Evolutionary conservation across 495 filamentous ascomycete genomes (phyloP), one percentile per base, ranked within the genome.

Genomic region (Aspergillus leporis): DNA sequence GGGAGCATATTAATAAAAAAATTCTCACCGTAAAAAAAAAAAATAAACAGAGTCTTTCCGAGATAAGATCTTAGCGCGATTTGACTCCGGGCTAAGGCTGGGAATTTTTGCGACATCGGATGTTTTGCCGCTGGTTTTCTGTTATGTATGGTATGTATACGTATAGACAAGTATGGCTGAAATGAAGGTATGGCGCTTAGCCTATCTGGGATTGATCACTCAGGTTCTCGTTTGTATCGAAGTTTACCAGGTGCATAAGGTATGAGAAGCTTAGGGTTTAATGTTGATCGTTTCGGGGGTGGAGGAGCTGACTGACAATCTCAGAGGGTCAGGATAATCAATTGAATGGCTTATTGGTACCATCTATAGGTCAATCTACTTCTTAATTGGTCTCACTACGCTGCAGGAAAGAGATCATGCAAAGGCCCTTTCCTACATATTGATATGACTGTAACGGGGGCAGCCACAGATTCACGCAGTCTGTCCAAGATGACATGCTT

Each of bases 81-180:
- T 34, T 45, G 36, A 43, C 18, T 53, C 41, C 41, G 18, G 3
- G 19, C 53, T 55, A 43, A 46, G 8, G 14, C 34, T 21, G 23
- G n/a, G 19, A n/a, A 43, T 59, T 21, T 19, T 38, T 66, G 64
- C 64, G 64, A 67, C 60, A 61, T 67, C 64, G 65, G 65, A 58
- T 60, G 19, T 59, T 62, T 59, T 32, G 47, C n/a, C 46, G 10
- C 18, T 19, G 32, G 16, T 32, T 40, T 32, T 16, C 3, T 3
- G 3, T 19, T 49, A 57, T 51, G 45, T 19, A 32, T 47, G 28
- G 53, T 55, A 47, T 55, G 38, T 55, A 47, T 25, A 31, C 34
- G 49, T 51, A 36, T 51, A 13, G 4, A 36, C 18, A 18, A 14
- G 30, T 51, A 51, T 51, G 25, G 8, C 18, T 19, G 13, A 19